Evolutionary conservation across 768 basidiomycete species (phyloP).

Genomic region (Hebeloma cylindrosporum): DNA sequence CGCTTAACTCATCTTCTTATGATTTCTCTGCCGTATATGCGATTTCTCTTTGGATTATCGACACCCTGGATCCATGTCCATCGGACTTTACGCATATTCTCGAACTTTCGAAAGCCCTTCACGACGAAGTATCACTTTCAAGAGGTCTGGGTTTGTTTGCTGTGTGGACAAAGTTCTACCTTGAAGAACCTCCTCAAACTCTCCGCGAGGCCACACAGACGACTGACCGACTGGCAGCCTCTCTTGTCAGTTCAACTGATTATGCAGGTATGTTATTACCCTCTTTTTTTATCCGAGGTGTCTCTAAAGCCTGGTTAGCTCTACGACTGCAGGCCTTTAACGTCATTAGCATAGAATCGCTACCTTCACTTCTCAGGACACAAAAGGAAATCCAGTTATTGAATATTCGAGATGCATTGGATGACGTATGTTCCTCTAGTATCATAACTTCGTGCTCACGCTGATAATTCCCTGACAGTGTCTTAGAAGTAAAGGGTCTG

Average conservation of each 20-base stretch:
- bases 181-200: constrained; percentile 21
- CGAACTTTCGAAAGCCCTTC: constrained; percentile 38
- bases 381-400: constrained; percentile 14
- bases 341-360: constrained; percentile 37
- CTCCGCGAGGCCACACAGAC: constrained; percentile 4
- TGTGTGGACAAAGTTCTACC: constrained; percentile 62
- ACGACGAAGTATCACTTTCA: constrained; percentile 52
- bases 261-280: constrained; percentile 13
- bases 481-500: constrained; percentile 10
- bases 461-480: constrained; percentile 10
- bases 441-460: neutral
- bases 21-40: constrained; percentile 71
- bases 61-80: constrained; percentile 37
- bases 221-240: constrained; percentile 16
- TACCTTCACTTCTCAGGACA: constrained; percentile 24
- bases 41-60: constrained; percentile 52
- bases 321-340: constrained; percentile 42
- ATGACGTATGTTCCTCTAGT: constrained; percentile 13
- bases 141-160: constrained; percentile 72
- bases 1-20: constrained; percentile 38
- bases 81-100: constrained; percentile 33
- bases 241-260: constrained; percentile 20
- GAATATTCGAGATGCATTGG: constrained; percentile 16
- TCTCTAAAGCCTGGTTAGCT: constrained; percentile 23
- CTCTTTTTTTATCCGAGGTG: neutral